phyloP scores from a whole-genome alignment of 2,329 filamentous ascomycete species.

The Didymella keratinophila region DNA sequence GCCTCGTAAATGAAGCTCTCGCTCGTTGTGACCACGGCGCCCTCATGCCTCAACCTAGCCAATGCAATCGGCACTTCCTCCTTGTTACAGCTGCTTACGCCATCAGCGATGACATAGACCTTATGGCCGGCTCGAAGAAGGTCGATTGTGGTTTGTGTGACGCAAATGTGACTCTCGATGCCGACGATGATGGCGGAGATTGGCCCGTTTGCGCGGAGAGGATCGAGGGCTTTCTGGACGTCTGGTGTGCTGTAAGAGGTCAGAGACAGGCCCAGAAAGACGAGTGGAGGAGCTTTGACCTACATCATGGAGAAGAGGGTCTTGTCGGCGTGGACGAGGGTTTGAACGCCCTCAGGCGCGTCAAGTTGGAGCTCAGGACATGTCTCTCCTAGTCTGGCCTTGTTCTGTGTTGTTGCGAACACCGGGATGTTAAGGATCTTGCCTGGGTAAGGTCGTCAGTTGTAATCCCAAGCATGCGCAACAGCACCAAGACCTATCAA shows the following conservation, averaged over 20 bases:
- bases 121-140: conserved; percentile 75
- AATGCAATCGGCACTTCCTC: conserved; percentile 84
- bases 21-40: conserved; percentile 81
- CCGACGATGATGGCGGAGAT: conserved; percentile 76
- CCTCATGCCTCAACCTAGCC: conserved; percentile 75
- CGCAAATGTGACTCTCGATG: conserved; percentile 93
- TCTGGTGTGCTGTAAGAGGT: conserved; percentile 63
- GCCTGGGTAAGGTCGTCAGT: conserved; percentile 40
- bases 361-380: conserved; percentile 72
- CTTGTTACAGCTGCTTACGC: conserved; percentile 84
- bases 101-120: conserved; percentile 89
- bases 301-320: conserved; percentile 85
- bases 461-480: neutral
- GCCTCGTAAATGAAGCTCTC: conserved; percentile 92
- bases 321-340: conserved; percentile 76
- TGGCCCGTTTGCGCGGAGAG: conserved; percentile 40
- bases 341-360: conserved; percentile 58
- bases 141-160: conserved; percentile 87
- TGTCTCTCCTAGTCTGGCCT: conserved; percentile 78
- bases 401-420: conserved; percentile 86
- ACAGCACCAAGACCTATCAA: neutral
- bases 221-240: conserved; percentile 59
- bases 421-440: conserved; percentile 76
- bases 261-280: neutral
- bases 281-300: neutral